These are phyloP conservation scores for Chamaenerion angustifolium DNA, from an alignment of 345 rosid genomes.

Conservation along the genomic window DNA sequence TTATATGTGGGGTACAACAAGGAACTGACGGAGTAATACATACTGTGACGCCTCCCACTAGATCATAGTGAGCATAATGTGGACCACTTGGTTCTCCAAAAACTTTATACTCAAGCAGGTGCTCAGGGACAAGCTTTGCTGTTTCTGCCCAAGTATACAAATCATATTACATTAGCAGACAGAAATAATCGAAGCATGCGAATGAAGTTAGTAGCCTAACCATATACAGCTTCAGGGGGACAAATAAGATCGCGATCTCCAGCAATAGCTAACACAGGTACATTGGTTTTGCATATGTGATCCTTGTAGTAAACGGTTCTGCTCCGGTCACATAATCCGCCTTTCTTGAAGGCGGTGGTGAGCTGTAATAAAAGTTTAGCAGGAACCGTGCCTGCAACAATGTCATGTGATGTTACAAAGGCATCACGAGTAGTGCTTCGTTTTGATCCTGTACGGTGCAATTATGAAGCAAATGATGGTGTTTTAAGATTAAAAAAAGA, in stretches of 20 bases:
- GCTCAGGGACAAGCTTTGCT: conserved; percentile 47
- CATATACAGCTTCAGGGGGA: conserved; percentile 78
- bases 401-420: not conserved
- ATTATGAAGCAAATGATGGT: not conserved
- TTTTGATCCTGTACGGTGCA: too few relatives aligned
- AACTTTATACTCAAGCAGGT: conserved; percentile 46
- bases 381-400: conserved; percentile 52
- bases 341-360: conserved; percentile 38
- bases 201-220: conserved; percentile 12
- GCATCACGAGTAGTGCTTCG: too few relatives aligned
- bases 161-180: not conserved
- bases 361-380: conserved; percentile 63
- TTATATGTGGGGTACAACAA: not conserved
- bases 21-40: not conserved
- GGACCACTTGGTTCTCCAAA: conserved; percentile 67
- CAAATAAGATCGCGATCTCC: conserved; percentile 72
- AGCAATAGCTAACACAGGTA: conserved; percentile 70
- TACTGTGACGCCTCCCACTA: conserved; percentile 61
- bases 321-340: conserved; percentile 48
- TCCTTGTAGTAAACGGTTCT: conserved; percentile 61
- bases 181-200: not conserved
- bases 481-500: not conserved
- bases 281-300: conserved; percentile 46
- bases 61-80: conserved; percentile 76
- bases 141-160: conserved; percentile 39